Conservation (phyloP, 2,329 filamentous ascomycete genomes). For the Knufia petricola region DNA sequence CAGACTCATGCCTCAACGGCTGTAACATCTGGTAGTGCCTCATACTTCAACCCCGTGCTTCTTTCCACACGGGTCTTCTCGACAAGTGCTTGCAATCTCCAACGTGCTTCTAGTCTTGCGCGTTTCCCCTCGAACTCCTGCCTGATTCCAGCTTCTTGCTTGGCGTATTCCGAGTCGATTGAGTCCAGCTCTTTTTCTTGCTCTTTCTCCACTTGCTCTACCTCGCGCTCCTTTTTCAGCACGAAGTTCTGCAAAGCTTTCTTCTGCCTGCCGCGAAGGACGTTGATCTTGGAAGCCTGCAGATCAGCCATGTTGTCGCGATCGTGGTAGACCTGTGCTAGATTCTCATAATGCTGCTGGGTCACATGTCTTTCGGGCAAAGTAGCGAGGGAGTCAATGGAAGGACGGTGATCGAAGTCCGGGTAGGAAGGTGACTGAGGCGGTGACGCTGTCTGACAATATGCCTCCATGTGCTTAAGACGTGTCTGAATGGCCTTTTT, state of each 20-base stretch:
- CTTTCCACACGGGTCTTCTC: conserved; percentile 31
- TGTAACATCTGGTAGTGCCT: conserved; percentile 28
- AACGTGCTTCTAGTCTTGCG: conserved; percentile 28
- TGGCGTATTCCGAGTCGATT: conserved; percentile 25
- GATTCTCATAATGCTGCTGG: conserved; percentile 33
- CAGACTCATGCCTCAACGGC: conserved; percentile 9
- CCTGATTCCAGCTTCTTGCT: conserved; percentile 25
- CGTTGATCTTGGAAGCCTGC: conserved; percentile 37
- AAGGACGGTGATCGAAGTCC: conserved; percentile 15
- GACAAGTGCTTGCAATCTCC: conserved; percentile 36
- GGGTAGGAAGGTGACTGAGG: conserved; percentile 24
- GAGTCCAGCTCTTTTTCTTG: conserved; percentile 27
- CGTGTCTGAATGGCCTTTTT: conserved; percentile 35
- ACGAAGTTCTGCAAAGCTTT: conserved; percentile 32
- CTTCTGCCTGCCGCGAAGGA: conserved; percentile 38
- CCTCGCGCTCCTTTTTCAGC: conserved; percentile 31
- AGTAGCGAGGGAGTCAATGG: conserved; percentile 16
- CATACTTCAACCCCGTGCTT: conserved; percentile 29
- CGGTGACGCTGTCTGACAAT: conserved; percentile 33
- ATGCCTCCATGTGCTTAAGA: conserved; percentile 40
- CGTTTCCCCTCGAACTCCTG: conserved; percentile 29
- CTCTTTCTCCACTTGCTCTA: conserved; percentile 28
- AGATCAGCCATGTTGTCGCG: conserved; percentile 36
- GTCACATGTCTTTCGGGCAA: conserved; percentile 29
- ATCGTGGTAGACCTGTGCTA: conserved; percentile 36